Evolutionary conservation across 352 stramenopile species (phyloP), one percentile per base, ranked within the genome.

Genomic region (Phytophthora megakarya): DNA sequence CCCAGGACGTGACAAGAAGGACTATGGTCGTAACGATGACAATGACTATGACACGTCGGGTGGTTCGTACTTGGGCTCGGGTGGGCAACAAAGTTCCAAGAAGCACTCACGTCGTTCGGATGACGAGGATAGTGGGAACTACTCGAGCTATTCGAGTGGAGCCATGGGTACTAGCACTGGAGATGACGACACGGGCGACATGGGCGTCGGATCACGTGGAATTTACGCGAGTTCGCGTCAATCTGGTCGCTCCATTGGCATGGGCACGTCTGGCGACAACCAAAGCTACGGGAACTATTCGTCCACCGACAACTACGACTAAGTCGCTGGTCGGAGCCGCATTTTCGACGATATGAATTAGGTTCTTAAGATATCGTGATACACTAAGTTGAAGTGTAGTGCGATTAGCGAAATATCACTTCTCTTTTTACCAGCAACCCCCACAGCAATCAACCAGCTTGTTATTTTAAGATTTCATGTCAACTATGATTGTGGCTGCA

Each of bases 91-190:
- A 19, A 45, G 25, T 25, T 52, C 43, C 13, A 51, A 44, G n/a
- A 18, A 61, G 16, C 18, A 60, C 28, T 67, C 43, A 33, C 25
- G 30, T 19, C 37, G 26, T 23, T 65, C 37, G 38, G 43, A 21
- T 12, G 7, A 57, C 39, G 30, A 66, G 51, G 38, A 65, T 16
- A 23, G 47, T 12, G 51, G 49, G 8, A 49, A 40, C 11, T 68
- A 65, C 45, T 68, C 59, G 21, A 72, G 33, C 11, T 57, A 70
- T 35, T 58, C 63, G 28, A 40, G 33, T 42, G 19, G 33, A 26
- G 18, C 33, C 32, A 52, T 46, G 1, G 53, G 47, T 6, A 13
- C 6, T 45, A 26, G n/a, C 19, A 13, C 44, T 25, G 44, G 54
- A 16, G 33, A 55, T 19, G 48, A 66, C 25, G 28, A 58, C 9